Percentiles rank a stretch among this genome's conserved stretches.
Evolutionary conservation across 495 filamentous ascomycete genomes (phyloP).

Genomic region (Penicillium turbatum): DNA sequence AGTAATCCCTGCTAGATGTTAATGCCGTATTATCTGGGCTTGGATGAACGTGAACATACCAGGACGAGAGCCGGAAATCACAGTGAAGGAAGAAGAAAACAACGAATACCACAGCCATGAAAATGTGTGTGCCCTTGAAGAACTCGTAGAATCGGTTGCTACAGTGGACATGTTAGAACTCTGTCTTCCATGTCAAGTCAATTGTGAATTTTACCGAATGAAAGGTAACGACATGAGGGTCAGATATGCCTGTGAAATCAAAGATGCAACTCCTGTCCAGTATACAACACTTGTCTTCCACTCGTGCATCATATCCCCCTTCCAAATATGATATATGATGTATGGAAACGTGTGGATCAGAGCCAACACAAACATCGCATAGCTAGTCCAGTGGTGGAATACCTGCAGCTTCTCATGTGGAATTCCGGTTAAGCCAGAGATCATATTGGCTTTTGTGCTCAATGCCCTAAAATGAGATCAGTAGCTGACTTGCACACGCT

Average conservation of each 20-base stretch:
- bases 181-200: neutral
- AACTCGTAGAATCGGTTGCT: conserved; percentile 50
- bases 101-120: conserved; percentile 43
- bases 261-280: conserved; percentile 41
- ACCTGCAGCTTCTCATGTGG: conserved; percentile 51
- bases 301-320: conserved; percentile 42
- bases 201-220: conserved; percentile 33
- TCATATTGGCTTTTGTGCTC: conserved; percentile 37
- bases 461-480: conserved; percentile 22
- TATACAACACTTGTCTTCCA: conserved; percentile 41
- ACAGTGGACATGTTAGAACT: conserved; percentile 7
- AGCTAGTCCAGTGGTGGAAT: conserved; percentile 41
- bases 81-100: conserved; percentile 46
- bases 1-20: conserved; percentile 48
- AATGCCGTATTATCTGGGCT: neutral
- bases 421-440: conserved; percentile 47
- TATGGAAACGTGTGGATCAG: conserved; percentile 52
- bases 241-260: conserved; percentile 48
- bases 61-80: conserved; percentile 44
- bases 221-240: conserved; percentile 44
- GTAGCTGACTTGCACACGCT: neutral
- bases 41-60: conserved; percentile 28
- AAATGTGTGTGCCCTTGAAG: conserved; percentile 49
- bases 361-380: conserved; percentile 43
- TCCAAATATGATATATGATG: conserved; percentile 43